Percentiles rank a stretch among this genome's conserved stretches.
phyloP scores from a whole-genome alignment of 179 eudicot genomes.

The Pouteria campechiana region DNA sequence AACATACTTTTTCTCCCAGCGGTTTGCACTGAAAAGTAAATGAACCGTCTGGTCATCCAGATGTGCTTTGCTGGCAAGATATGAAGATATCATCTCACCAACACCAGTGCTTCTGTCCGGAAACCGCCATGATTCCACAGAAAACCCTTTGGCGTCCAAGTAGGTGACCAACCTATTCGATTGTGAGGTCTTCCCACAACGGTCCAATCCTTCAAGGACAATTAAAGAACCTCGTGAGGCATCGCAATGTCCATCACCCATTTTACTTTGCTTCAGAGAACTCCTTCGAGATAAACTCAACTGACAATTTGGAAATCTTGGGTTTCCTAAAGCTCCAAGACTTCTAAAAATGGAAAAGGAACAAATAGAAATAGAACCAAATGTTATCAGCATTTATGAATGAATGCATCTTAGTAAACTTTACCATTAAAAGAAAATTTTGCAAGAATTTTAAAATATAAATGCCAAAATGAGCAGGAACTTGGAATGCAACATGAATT shows the following conservation, averaged over 20 bases:
- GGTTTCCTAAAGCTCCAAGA: background rate
- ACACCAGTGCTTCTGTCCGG: constrained; percentile 74
- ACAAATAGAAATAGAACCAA: too few species aligned
- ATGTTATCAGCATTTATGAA: too few species aligned
- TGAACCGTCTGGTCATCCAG: constrained; percentile 79
- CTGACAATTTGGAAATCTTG: background rate
- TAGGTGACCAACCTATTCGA: constrained; percentile 36
- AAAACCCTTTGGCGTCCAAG: constrained; percentile 45
- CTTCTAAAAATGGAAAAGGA: background rate
- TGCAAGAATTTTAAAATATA: too few species aligned
- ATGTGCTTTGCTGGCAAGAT: constrained; percentile 66
- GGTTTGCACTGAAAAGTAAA: constrained; percentile 83
- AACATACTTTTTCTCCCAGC: constrained; percentile 91
- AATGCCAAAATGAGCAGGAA: too few species aligned
- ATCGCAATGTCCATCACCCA: constrained; percentile 25
- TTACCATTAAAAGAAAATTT: too few species aligned
- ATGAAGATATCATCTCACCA: constrained; percentile 80
- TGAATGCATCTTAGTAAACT: too few species aligned
- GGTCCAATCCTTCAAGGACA: constrained; percentile 90
- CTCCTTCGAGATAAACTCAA: constrained; percentile 10
- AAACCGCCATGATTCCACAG: constrained; percentile 79
- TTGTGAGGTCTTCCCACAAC: constrained; percentile 91
- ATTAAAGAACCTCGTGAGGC: constrained; percentile 71
- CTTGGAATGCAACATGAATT: too few species aligned
- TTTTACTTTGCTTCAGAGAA: constrained; percentile 29